A percentile compares a stretch with the other conserved stretches of the same genome.
Evolutionary conservation across 768 basidiomycete species (phyloP).

Genomic region (Leucosporidium scottii): DNA sequence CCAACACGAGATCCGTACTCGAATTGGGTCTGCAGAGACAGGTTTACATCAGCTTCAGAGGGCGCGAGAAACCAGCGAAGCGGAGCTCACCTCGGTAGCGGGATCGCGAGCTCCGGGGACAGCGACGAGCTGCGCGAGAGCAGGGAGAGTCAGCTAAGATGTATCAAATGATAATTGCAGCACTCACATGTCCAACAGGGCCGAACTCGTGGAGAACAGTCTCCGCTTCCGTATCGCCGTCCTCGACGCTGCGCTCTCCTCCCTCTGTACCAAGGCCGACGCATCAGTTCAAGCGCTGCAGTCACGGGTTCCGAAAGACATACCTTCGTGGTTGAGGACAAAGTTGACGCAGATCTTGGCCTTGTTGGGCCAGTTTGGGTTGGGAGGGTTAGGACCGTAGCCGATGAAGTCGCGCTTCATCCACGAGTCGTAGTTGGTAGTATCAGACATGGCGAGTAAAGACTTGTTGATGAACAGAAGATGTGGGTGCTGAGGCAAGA

Average conservation of each 20-base stretch:
- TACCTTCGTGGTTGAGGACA: conserved; percentile 23
- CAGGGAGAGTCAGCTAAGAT: background rate
- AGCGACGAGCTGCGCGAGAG: background rate
- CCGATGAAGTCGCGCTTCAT: conserved; percentile 14
- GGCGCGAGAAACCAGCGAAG: background rate
- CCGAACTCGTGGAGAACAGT: conserved; percentile 10
- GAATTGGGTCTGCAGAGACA: conserved; percentile 30
- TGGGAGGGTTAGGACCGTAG: conserved; percentile 3
- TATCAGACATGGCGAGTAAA: no score
- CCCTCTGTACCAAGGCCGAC: conserved; percentile 5
- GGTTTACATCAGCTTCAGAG: background rate
- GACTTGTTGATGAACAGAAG: no score
- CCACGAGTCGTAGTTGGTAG: conserved; percentile 8
- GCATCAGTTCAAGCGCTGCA: background rate
- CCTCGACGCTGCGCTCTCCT: conserved; percentile 29
- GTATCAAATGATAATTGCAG: no score
- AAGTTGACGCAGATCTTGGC: conserved; percentile 33
- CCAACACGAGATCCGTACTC: conserved; percentile 38
- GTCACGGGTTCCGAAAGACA: background rate
- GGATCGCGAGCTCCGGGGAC: conserved; percentile 7
- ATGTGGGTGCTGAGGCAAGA: no score
- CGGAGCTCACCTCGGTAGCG: background rate
- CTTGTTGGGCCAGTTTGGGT: conserved; percentile 20
- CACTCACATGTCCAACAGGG: background rate
- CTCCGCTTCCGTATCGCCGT: conserved; percentile 19